These are phyloP conservation scores for Globisporangium spinosum DNA, from an alignment of 352 stramenopile genomes.

Conservation along the genomic window DNA sequence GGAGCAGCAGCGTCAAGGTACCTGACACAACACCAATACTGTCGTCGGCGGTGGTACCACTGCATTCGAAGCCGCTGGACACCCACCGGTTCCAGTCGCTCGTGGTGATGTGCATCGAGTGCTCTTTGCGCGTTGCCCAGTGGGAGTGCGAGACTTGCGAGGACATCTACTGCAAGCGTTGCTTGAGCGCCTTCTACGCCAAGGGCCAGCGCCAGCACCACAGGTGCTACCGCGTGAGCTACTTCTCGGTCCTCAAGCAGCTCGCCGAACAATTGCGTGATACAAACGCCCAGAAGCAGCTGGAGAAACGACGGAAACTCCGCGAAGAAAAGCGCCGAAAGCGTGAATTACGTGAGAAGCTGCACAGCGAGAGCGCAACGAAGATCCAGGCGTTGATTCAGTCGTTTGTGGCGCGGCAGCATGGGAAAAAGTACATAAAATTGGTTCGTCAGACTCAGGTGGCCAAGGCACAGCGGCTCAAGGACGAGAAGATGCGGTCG, in stretches of 20 bases:
- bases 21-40: background rate
- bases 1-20: background rate
- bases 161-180: constrained; percentile 71
- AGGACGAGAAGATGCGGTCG: constrained; percentile 33
- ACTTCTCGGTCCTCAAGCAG: constrained; percentile 60
- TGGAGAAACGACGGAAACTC: constrained; percentile 25
- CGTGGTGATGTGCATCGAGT: constrained; percentile 70
- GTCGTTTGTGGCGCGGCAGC: constrained; percentile 30
- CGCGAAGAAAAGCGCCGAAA: constrained; percentile 24
- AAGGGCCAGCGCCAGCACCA: constrained; percentile 61
- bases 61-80: background rate
- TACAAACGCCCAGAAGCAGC: constrained; percentile 31
- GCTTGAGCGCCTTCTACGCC: constrained; percentile 45
- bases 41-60: too few relatives aligned
- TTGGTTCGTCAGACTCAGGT: constrained; percentile 46
- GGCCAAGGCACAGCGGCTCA: constrained; percentile 36
- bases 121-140: constrained; percentile 48
- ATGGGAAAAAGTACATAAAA: constrained; percentile 44
- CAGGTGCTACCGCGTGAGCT: constrained; percentile 51
- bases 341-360: constrained; percentile 20
- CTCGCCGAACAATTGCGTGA: constrained; percentile 37
- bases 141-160: constrained; percentile 61
- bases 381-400: constrained; percentile 40
- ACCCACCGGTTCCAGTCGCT: constrained; percentile 41
- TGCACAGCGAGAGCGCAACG: constrained; percentile 30